Conservation (phyloP, 164 flowering plant species). For the Berberis vulgaris region DNA sequence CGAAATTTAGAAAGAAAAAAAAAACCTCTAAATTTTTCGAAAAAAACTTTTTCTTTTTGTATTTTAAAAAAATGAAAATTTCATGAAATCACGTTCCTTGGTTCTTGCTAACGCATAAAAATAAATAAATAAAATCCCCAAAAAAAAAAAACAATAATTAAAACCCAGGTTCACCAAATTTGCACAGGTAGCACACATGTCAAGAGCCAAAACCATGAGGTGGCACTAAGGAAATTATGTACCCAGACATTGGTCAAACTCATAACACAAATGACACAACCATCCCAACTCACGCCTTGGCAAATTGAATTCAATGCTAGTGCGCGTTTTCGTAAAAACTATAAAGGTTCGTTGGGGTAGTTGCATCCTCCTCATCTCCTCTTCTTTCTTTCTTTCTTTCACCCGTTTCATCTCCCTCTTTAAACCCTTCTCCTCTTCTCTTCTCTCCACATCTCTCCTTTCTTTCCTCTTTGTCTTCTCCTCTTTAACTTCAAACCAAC, state of each 20-base stretch:
- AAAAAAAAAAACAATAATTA: too few relatives aligned
- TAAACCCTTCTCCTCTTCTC: not conserved
- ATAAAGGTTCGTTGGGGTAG: slow-evolving; percentile 46
- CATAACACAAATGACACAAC: not conserved
- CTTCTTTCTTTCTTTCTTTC: not conserved
- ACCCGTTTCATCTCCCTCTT: not conserved
- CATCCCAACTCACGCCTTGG: not conserved
- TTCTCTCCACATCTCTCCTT: not conserved
- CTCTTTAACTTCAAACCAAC: too few relatives aligned
- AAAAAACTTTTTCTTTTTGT: too few relatives aligned
- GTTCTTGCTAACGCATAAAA: too few relatives aligned
- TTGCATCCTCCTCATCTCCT: slow-evolving; percentile 26
- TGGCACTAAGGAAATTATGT: not conserved
- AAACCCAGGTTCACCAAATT: too few relatives aligned
- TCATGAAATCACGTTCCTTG: too few relatives aligned
- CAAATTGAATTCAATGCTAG: slow-evolving; percentile 26
- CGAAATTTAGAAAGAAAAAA: too few relatives aligned
- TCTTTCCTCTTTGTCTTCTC: too few relatives aligned
- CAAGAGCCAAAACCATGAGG: not conserved
- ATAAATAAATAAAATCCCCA: not conserved
- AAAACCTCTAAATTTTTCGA: too few relatives aligned
- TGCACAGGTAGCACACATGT: not conserved
- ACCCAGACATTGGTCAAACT: not conserved
- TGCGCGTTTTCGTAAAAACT: slow-evolving; percentile 10
- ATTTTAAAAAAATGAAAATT: too few relatives aligned